Base-by-base conservation (phyloP, 2,329 filamentous ascomycete species). In the Scedosporium minutisporum region DNA sequence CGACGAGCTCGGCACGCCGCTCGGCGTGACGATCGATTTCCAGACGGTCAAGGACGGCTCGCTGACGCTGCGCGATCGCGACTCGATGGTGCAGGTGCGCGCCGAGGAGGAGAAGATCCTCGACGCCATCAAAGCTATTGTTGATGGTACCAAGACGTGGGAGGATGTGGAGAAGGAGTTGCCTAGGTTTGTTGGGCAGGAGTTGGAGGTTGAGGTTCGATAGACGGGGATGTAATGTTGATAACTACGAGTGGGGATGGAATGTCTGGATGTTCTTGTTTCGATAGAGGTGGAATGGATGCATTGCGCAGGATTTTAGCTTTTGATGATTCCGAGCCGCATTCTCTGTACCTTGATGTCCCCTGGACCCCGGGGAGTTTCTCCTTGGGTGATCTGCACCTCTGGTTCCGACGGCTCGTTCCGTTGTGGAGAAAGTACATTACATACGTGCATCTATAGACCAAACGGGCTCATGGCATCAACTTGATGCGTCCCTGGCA, bases 11-110 rank as follows among this genome's bases (percentile, higher is more conserved):
- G 92, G 92, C 69, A 96, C 92, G 25, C 90, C 91, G 2, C 86
- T 96, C 67, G 91, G 90, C 71, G 86, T 96, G 72, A 96, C 92
- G 0, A 83, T 96, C 63, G 92, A 96, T 76, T 96, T 96, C 82
- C 89, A 96, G 78, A 93, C 89, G 46, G 78, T 96, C 67, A 84
- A 93, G 75, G 90, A 96, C 73, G 85, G 84, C 71, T 88, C 87
- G 3, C 84, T 93, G 70, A 96, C 92, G 1, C 82, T 96, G 64
- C 82, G 92, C 69, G 92, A 96, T 72, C 85, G 90, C 65, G 91
- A 96, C 76, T 87, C 86, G 29, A 96, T 88, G 62, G 87, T 87
- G 73, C 92, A 96, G 77, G 90, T 96, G 60, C 86, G 91, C 63
- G 88, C 88, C 5, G 84, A 83, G 64, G 82, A 92, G 71, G 87